Evolutionary conservation across 345 rosid genomes (phyloP).

Genomic region (Hibiscus trionum): DNA sequence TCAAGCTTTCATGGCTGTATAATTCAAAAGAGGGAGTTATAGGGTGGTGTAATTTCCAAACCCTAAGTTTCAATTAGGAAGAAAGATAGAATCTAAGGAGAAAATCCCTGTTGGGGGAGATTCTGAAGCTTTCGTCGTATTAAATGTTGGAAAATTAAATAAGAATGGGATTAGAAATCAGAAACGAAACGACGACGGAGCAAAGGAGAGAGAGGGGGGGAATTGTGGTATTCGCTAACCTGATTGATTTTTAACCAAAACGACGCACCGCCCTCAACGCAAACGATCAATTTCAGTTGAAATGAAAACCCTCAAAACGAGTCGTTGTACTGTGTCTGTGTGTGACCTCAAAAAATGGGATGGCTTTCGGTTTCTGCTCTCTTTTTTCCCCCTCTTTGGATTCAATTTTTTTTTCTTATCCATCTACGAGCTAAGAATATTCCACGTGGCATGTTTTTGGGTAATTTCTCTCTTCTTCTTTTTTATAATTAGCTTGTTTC

Average conservation of each 20-base stretch:
- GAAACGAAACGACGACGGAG: slow-evolving; percentile 46
- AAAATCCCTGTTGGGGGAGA: background rate
- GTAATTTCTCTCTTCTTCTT: too few species aligned
- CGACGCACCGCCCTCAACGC: slow-evolving; percentile 29
- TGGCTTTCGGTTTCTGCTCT: background rate
- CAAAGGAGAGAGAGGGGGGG: background rate
- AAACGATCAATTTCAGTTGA: slow-evolving; percentile 3
- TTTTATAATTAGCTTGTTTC: too few species aligned
- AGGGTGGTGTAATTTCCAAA: background rate
- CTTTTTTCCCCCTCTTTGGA: background rate
- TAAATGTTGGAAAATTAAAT: background rate
- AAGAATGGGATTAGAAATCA: background rate
- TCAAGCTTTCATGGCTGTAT: background rate
- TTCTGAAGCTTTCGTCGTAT: background rate
- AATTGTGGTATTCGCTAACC: background rate
- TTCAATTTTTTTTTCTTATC: background rate
- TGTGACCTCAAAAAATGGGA: background rate
- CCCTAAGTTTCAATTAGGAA: background rate
- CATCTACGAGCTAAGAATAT: background rate
- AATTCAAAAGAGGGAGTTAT: too few species aligned
- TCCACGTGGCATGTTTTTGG: background rate
- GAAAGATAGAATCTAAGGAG: background rate
- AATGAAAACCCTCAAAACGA: slow-evolving; percentile 18
- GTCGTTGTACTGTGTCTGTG: slow-evolving; percentile 27
- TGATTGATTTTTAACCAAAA: slow-evolving; percentile 25